These are phyloP conservation scores for Kwoniella shivajii DNA, from an alignment of 1,284 basidiomycete species.

Conservation along the genomic window DNA sequence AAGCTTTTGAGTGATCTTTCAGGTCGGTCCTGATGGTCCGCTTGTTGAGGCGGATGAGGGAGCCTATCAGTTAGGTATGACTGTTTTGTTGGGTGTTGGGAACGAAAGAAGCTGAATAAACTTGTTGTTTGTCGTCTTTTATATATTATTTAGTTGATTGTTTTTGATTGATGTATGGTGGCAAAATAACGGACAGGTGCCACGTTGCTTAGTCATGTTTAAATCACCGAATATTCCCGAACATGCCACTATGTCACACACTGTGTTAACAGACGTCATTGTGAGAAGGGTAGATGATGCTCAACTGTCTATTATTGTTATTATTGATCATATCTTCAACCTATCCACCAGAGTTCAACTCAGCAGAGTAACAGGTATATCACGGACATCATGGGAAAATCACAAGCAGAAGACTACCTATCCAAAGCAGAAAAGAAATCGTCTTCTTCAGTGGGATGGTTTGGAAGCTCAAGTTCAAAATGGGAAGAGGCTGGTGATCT, in stretches of 20 bases:
- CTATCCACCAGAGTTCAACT: not conserved
- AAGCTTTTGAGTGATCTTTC: not conserved
- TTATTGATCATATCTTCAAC: not conserved
- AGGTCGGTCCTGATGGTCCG: not conserved
- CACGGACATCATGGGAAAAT: conserved; percentile 38
- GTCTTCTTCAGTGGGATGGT: conserved; percentile 77
- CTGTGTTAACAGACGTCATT: conserved; percentile 13
- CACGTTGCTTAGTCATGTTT: conserved; percentile 22
- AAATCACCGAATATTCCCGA: conserved; percentile 34
- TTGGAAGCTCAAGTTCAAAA: conserved; percentile 74
- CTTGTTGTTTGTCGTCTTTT: no score
- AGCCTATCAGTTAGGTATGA: no score
- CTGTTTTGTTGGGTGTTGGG: not conserved
- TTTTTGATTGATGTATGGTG: not conserved
- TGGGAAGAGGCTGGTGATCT: conserved; percentile 93
- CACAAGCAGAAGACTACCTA: conserved; percentile 60
- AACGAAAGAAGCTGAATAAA: no score
- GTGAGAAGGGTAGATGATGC: not conserved
- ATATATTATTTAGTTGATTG: no score
- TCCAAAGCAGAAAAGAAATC: conserved; percentile 93
- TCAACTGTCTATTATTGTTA: no score
- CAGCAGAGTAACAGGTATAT: not conserved
- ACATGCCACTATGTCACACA: conserved; percentile 1
- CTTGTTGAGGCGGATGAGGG: no score
- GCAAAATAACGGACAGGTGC: conserved; percentile 5